These are phyloP conservation scores for Trichoderma aggressivum DNA, from an alignment of 2,329 filamentous ascomycete species.

Conservation along the genomic window DNA sequence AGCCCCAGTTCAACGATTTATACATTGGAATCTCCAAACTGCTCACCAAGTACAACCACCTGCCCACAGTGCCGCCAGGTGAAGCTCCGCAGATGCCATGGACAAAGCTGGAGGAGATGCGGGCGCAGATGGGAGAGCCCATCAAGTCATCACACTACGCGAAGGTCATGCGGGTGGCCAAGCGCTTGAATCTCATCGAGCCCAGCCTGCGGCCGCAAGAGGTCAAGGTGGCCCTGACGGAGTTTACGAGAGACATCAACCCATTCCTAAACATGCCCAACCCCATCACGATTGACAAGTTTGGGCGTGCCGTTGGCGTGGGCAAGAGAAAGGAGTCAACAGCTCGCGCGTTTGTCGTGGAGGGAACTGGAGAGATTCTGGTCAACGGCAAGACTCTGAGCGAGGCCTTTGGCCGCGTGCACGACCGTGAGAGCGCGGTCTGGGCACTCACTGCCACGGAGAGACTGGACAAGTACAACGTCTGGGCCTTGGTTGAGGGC, in stretches of 20 bases:
- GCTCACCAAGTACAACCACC: conserved; percentile 64
- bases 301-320: conserved; percentile 74
- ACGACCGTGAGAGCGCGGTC: conserved; percentile 90
- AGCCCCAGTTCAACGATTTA: conserved; percentile 81
- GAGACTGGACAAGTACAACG: conserved; percentile 92
- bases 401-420: conserved; percentile 78
- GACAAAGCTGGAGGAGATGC: conserved; percentile 76
- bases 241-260: conserved; percentile 74
- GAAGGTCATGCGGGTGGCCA: conserved; percentile 70
- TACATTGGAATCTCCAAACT: conserved; percentile 71
- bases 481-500: conserved; percentile 80
- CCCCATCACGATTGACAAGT: conserved; percentile 66
- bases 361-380: conserved; percentile 85
- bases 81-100: conserved; percentile 74
- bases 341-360: conserved; percentile 83
- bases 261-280: conserved; percentile 62
- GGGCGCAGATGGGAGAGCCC: conserved; percentile 64
- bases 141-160: conserved; percentile 76
- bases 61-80: conserved; percentile 64
- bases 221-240: conserved; percentile 60
- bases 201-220: conserved; percentile 70
- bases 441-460: conserved; percentile 85
- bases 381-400: conserved; percentile 86
- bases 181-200: conserved; percentile 81
- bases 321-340: conserved; percentile 85